A percentile compares a stretch with the other conserved stretches of the same genome.
Evolutionary conservation across 129 eudicot genomes (phyloP).

Genomic region (Rutidosis leptorrhynchoides): DNA sequence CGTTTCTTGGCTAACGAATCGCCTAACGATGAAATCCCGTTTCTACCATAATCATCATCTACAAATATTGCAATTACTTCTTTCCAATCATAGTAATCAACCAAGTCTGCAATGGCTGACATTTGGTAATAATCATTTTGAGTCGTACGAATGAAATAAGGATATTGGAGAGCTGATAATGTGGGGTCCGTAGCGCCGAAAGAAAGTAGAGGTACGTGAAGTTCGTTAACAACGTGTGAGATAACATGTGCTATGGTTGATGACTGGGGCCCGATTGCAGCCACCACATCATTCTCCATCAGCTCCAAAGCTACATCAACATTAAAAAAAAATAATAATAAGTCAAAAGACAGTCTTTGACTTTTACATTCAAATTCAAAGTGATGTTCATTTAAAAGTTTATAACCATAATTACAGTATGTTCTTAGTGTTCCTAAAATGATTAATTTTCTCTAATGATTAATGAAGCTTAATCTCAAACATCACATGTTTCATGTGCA

Average conservation of each 20-base stretch:
- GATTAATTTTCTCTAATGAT: background rate
- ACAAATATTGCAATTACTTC: conserved; percentile 80
- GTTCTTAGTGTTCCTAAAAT: background rate
- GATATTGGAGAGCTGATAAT: conserved; percentile 74
- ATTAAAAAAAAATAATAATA: too few species aligned
- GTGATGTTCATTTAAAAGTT: background rate
- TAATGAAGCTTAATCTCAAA: background rate
- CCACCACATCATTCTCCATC: conserved; percentile 74
- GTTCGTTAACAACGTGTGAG: conserved; percentile 73
- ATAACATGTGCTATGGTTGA: conserved; percentile 87
- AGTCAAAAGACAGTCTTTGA: conserved; percentile 6
- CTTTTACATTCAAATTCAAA: conserved; percentile 4
- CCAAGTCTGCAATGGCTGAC: conserved; percentile 76
- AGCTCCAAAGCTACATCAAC: conserved; percentile 82
- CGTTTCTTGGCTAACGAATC: conserved; percentile 77
- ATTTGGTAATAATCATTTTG: conserved; percentile 79
- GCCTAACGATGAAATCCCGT: conserved; percentile 68
- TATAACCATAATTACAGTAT: background rate
- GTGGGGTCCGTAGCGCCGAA: conserved; percentile 92
- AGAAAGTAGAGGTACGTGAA: conserved; percentile 83
- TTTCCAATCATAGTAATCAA: conserved; percentile 69
- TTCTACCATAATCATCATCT: conserved; percentile 91
- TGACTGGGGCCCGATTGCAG: conserved; percentile 88
- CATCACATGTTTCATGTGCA: background rate
- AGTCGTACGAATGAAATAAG: conserved; percentile 79